phyloP scores from a whole-genome alignment of 2,329 filamentous ascomycete species.

The Paecilomyces sp. region DNA sequence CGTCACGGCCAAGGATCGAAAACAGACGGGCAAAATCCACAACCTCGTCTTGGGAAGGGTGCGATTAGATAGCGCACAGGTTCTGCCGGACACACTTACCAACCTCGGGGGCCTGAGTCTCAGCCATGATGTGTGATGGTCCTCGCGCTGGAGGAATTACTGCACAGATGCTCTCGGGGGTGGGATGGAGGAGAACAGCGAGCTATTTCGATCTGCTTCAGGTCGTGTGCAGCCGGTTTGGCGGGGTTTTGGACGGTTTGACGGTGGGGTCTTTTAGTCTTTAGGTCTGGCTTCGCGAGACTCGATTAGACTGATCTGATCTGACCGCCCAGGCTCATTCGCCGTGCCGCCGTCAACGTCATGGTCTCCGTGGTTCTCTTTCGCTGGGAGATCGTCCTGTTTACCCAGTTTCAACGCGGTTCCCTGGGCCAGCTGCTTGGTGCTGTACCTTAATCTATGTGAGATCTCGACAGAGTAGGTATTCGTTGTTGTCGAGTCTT shows the following conservation, averaged over 20 bases:
- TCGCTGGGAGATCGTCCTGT: not conserved
- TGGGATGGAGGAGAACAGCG: conserved; percentile 4
- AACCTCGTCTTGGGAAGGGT: not conserved
- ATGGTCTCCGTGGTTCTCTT: not conserved
- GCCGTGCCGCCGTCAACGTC: not conserved
- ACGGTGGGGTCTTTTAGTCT: not conserved
- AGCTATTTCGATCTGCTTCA: conserved; percentile 10
- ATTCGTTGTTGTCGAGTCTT: not conserved
- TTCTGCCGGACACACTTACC: conserved; percentile 23
- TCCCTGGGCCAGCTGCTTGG: not conserved
- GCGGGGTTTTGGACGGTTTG: conserved; percentile 15
- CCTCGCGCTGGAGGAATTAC: conserved; percentile 17
- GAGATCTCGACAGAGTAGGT: too few relatives aligned
- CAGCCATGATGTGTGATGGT: conserved; percentile 29
- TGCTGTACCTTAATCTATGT: not conserved
- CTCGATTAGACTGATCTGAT: not conserved
- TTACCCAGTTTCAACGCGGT: not conserved
- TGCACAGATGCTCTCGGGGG: conserved; percentile 8
- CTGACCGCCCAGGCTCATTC: not conserved
- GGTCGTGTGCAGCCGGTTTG: conserved; percentile 23
- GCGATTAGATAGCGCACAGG: conserved; percentile 2
- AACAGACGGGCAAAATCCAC: not conserved
- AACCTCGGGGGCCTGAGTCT: conserved; percentile 29
- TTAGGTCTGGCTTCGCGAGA: not conserved
- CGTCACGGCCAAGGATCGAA: not conserved